Evolutionary conservation across 2,329 filamentous ascomycete species (phyloP), one percentile per base, ranked within the genome.

Genomic region (Madurella fahalii): DNA sequence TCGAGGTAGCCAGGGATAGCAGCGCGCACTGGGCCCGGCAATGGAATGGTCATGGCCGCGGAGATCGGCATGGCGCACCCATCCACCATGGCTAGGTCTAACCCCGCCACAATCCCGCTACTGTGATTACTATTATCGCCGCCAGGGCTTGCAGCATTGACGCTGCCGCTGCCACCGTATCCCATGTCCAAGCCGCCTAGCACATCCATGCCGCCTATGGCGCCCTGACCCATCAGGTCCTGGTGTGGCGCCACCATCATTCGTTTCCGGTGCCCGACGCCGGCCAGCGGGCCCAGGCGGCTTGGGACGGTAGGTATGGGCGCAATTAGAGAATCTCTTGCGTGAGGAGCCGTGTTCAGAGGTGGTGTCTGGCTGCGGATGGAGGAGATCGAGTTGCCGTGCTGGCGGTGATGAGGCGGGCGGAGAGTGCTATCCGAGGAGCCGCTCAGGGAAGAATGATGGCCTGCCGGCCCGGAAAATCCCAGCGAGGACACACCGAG

Each of bases 281-380:
- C 67, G 48, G 68, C 64, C 58, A 70, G 61, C 56, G 72, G 60
- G 63, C 68, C 69, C 56, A 72, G 61, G 49, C 69, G 63, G 55
- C 67, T 66, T 50, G 72, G 67, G 56, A 75, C 63, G 56, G 74
- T 65, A 58, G 72, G 65, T 53, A 75, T 66, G 60, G 74, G 64
- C 62, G 74, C 74, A 67, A 78, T 72, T 71, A 81, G 62, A 69
- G 74, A 72, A 68, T 78, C 78, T 69, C 72, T 71, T 62, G 71
- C 18, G 31, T 60, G 71, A 69, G 75, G 72, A 66, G 73, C 70
- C 65, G 74, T 70, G 50, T 67, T 67, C 58, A 67, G 61, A 61
- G 74, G 71, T 57, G 77, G 76, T 65, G 76, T 76, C 59, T 74
- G 70, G 68, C 73, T 76, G 73, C 77, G 76, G 71, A 79, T 72